Evolutionary conservation across 2,329 filamentous ascomycete species (phyloP).

Genomic region (Ophiostoma tasmaniense): DNA sequence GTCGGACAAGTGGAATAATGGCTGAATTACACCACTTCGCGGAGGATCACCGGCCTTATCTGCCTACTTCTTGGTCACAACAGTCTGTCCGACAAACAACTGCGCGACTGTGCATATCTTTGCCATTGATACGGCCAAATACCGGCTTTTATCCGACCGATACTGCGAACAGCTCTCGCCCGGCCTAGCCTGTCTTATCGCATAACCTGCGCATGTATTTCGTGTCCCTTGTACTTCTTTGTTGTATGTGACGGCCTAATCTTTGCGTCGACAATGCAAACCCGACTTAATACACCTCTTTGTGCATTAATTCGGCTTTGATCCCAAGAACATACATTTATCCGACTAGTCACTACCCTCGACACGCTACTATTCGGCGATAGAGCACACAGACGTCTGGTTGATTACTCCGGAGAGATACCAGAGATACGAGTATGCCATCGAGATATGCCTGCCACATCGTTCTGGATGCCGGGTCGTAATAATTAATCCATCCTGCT

Average conservation of each 20-base stretch:
- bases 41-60: background rate
- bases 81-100: background rate
- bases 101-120: background rate
- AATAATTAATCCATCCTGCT: background rate
- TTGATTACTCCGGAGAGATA: background rate
- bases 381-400: background rate
- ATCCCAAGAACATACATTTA: background rate
- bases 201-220: background rate
- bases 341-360: background rate
- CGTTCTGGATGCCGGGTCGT: background rate
- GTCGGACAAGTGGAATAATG: background rate
- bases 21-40: background rate
- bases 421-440: background rate
- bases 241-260: background rate
- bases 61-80: background rate
- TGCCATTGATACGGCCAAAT: background rate
- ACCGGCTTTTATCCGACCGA: constrained; percentile 1
- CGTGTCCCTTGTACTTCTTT: background rate
- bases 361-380: background rate
- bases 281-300: no score
- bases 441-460: background rate
- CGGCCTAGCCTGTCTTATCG: background rate
- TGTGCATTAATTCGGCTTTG: background rate
- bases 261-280: background rate
- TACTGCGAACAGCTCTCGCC: background rate